Evolutionary conservation across 2,329 filamentous ascomycete species (phyloP), one percentile per base, ranked within the genome.

Genomic region (Pseudogymnoascus sp.): DNA sequence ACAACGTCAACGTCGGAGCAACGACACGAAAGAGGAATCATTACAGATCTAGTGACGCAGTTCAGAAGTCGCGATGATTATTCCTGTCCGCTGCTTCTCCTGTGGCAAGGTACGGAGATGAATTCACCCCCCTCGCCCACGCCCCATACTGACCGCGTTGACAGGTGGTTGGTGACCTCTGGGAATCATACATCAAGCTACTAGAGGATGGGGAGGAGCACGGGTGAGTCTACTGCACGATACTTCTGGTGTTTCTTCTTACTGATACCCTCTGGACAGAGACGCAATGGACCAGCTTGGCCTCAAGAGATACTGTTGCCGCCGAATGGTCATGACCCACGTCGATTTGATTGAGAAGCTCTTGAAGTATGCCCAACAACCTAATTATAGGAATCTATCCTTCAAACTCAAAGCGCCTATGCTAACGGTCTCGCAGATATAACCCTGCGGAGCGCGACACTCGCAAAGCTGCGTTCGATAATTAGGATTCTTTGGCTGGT

Each of bases 251-350:
- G 12, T 54, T n/a, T 16, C 57, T 39, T 32, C 47, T 7, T 54
- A 54, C 47, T 54, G 57, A 41, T 57, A 41, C 43, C 37, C 18
- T 35, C 16, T 43, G 7, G 60, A 71, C 68, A 97, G 94, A 71
- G 91, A 97, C 74, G 94, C 93, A 41, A 96, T 99, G 88, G 92
- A 97, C 75, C 84, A 91, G 73, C 86, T 99, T 60, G 91, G 91
- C 61, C 88, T 95, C 71, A 93, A 91, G 77, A 86, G 94, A 69
- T 99, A 99, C 80, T 99, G 94, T 83, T 99, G 94, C 79, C 90
- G 94, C 69, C 89, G 94, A 71, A 99, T 99, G 94, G 86, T 99
- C 75, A 97, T 99, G 89, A 99, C 94, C 63, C 94, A 99, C 77
- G 94, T 99, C 70, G 94, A 99, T 74, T 81, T 99, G 64, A 97